Evolutionary conservation across 352 stramenopile genomes (phyloP), one percentile per base, ranked within the genome.

Genomic region (Salisapilia sapeloensis): DNA sequence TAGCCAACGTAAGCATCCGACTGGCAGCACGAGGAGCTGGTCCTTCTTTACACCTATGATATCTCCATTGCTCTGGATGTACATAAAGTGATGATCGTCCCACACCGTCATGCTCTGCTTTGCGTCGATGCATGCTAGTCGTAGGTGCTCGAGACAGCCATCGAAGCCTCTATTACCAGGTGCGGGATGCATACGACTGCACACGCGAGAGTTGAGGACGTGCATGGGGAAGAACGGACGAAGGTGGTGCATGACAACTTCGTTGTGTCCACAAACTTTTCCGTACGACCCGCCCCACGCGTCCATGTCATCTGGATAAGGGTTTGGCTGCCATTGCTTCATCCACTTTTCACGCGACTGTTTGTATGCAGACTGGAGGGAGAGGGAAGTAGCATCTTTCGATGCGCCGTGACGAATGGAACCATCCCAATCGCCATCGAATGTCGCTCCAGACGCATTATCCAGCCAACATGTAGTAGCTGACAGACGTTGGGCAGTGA

Each of bases 261-360:
- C 80, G 52, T 94, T 94, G 52, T 94, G 80, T 9, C 64, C 75
- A 35, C 80, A 94, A 4, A 55, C 56, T 33, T 94, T 94, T 30
- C 80, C 80, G 31, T 63, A 92, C 17, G 38, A 51, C 16, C 80
- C 80, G 26, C 80, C 80, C 80, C 80, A 94, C 29, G 61, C 56
- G 22, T 60, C 67, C 17, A 44, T 20, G 39, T 92, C 80, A 4
- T 52, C 44, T 10, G 75, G 69, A 24, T 81, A 48, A 24, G 65
- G 58, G 43, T 92, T 92, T 1, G 79, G 75, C 10, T 38, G 34
- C 78, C 78, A 93, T 24, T 60, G 40, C 35, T 35, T 40, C 18
- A 77, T 42, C 20, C 53, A 46, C 4, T 29, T 34, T 11, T 26
- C n/a, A n/a, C 23, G n/a, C 2, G 18, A 42, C 3, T 27, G 21